Conservation (phyloP, 2,329 filamentous ascomycete genomes). For the Cordyceps javanica region DNA sequence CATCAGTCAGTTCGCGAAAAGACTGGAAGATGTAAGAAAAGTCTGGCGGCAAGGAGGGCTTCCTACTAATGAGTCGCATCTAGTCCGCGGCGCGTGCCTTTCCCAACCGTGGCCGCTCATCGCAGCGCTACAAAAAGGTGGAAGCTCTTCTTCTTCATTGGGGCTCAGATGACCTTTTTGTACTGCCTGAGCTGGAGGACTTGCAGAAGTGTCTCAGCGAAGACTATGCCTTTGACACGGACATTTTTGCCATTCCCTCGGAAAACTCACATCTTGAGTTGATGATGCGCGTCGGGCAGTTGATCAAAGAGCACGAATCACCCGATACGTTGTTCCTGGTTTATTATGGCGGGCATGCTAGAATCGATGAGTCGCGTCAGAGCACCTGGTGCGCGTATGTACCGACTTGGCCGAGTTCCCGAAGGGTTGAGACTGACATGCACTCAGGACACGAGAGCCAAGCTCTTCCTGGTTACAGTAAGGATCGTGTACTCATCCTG, state of each 20-base stretch:
- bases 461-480: slow-evolving; percentile 51
- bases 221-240: slow-evolving; percentile 51
- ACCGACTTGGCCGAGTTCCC: background rate
- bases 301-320: slow-evolving; percentile 52
- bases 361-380: slow-evolving; percentile 53
- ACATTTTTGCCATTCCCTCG: slow-evolving; percentile 52
- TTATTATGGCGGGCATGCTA: slow-evolving; percentile 55
- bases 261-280: slow-evolving; percentile 53
- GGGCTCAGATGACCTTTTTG: slow-evolving; percentile 53
- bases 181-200: slow-evolving; percentile 51
- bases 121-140: slow-evolving; percentile 51
- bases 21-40: slow-evolving; percentile 45
- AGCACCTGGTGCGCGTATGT: slow-evolving; percentile 56
- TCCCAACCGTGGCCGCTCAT: slow-evolving; percentile 46
- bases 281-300: slow-evolving; percentile 49
- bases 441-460: slow-evolving; percentile 39
- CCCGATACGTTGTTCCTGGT: slow-evolving; percentile 50
- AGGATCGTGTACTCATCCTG: slow-evolving; percentile 16
- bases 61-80: background rate
- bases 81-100: slow-evolving; percentile 51
- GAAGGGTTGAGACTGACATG: slow-evolving; percentile 11
- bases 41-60: background rate
- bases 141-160: slow-evolving; percentile 50
- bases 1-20: slow-evolving; percentile 47
- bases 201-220: slow-evolving; percentile 48